phyloP scores from a whole-genome alignment of 257 asterid species.

The Cruciata laevipes region DNA sequence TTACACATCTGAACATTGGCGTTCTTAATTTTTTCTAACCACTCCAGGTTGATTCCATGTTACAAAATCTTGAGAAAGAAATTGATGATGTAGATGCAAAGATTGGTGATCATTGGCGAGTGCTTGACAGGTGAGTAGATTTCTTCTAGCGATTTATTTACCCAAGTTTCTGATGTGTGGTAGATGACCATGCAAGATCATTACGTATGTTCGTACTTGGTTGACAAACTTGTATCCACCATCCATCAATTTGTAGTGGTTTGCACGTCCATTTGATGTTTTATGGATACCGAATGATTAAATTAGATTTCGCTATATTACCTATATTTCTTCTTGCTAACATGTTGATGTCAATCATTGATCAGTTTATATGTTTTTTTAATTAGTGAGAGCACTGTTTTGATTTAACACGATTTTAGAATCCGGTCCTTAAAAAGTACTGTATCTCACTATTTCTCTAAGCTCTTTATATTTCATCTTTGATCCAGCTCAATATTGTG shows the following conservation, averaged over 20 bases:
- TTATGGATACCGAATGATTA: neutral
- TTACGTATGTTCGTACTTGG: neutral
- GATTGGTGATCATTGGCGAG: conserved; percentile 87
- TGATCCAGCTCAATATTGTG: neutral
- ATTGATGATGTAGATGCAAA: conserved; percentile 92
- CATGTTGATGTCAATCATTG: neutral
- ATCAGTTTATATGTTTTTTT: neutral
- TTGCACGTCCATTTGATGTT: neutral
- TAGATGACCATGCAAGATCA: neutral
- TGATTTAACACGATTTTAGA: neutral
- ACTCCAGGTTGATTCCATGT: conserved; percentile 87
- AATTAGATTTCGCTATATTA: neutral
- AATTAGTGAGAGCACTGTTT: neutral
- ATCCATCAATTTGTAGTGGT: neutral
- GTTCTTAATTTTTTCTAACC: neutral
- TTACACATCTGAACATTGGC: neutral
- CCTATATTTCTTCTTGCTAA: neutral
- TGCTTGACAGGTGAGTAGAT: conserved; percentile 67
- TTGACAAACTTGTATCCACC: neutral
- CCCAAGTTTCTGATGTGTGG: neutral
- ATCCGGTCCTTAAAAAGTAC: neutral
- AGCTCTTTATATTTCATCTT: neutral
- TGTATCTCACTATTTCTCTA: neutral
- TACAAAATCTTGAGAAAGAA: conserved; percentile 93
- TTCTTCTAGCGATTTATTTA: neutral